Conservation (phyloP, 75 land plant species). For the Pseudotsuga menziesii region DNA sequence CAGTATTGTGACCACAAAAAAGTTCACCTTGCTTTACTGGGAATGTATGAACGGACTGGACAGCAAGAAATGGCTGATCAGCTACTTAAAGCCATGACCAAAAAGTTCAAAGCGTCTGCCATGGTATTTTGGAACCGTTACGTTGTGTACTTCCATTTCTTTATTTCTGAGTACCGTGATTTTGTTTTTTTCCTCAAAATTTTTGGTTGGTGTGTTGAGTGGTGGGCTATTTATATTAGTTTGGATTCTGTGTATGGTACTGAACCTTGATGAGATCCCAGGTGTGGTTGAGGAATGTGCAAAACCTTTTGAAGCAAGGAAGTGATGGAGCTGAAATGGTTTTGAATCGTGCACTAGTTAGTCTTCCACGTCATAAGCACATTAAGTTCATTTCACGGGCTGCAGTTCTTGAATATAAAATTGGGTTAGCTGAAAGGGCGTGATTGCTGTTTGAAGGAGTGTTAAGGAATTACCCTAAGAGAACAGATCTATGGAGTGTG, state of each 20-base stretch:
- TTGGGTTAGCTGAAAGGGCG: slow-evolving; percentile 79
- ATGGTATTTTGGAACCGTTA: slow-evolving; percentile 37
- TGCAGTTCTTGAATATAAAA: slow-evolving; percentile 84
- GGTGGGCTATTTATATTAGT: not conserved
- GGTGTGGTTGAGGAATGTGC: slow-evolving; percentile 79
- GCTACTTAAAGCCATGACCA: slow-evolving; percentile 78
- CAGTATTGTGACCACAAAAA: slow-evolving; percentile 87
- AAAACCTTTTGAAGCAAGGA: slow-evolving; percentile 46
- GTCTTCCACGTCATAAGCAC: slow-evolving; percentile 83
- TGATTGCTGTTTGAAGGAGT: slow-evolving; percentile 86
- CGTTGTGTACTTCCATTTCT: not conserved
- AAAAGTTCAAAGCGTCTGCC: slow-evolving; percentile 77
- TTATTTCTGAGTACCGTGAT: not conserved
- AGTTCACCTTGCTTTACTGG: slow-evolving; percentile 77
- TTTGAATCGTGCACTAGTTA: slow-evolving; percentile 62
- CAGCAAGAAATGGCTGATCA: slow-evolving; percentile 87
- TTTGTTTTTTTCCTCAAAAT: not conserved
- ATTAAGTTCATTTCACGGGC: slow-evolving; percentile 79
- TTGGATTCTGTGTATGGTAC: not conserved
- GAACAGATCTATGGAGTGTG: slow-evolving; percentile 92
- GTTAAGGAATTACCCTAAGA: slow-evolving; percentile 84
- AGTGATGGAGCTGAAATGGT: slow-evolving; percentile 54
- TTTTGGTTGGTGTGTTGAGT: not conserved
- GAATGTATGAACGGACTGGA: slow-evolving; percentile 69
- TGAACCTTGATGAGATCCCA: slow-evolving; percentile 9